Base-by-base conservation (phyloP, 2,329 filamentous ascomycete species). In the Cladosporium oxysporum region DNA sequence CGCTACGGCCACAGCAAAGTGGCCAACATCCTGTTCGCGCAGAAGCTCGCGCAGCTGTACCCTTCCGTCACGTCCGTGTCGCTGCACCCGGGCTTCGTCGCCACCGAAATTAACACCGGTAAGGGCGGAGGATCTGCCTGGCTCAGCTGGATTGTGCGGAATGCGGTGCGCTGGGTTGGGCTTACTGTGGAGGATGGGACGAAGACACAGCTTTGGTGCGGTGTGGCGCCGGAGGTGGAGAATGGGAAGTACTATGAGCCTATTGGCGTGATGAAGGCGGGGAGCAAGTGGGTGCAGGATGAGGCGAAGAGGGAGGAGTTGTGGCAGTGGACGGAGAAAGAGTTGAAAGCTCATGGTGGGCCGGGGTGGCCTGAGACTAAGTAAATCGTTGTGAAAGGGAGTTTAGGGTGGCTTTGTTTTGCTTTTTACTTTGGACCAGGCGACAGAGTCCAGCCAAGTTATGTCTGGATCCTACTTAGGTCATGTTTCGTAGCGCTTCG, bases 1-100 rank as follows among this genome's bases (percentile, higher is more conserved):
- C 79, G 82, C 29, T 85, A 86, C 72, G 82, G 80, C 4, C 77
- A 81, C 50, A 79, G 78, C 35, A 85, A 85, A 68, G 77, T 85
- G 5, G 82, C 82, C 5, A 84, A 84, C 53, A 74, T 85, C 14
- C 77, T 84, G 0, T 84, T 79, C 69, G 75, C 81, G 0, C 71
- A 75, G 7, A 76, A 81, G 50, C 75, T 84, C 2, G 80, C 81
- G 0, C 66, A 71, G 16, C 76, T 76, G 0, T 81, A 84, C 67
- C 83, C 83, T 1, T 64, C 75, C 3, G 78, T 85, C 62, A 82
- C 77, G 0, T 75, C 75, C 7, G 77, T 81, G 0, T 75, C 79
- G 0, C 68, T 84, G 5, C 83, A 85, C 66, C 84, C 84, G 0
- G 84, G 84, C 14, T 76, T 82, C 26, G 81, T 84, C 21, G 66